These are phyloP conservation scores for Candida boidinii DNA, from an alignment of 805 yeast species.

Conservation along the genomic window DNA sequence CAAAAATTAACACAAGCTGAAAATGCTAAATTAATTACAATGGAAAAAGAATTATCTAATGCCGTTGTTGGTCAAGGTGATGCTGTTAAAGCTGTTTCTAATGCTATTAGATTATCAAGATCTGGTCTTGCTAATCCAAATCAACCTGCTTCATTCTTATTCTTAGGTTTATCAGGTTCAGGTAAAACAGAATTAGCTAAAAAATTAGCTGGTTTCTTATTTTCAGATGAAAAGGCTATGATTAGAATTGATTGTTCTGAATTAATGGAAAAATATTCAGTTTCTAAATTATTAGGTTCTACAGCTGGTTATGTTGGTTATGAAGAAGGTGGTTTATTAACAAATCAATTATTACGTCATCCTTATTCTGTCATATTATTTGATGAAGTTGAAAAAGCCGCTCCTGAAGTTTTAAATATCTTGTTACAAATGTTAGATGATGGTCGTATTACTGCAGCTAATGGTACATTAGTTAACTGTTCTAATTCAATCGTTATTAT, in stretches of 20 bases:
- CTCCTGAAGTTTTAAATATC: slow-evolving; percentile 93
- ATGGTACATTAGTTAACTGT: slow-evolving; percentile 89
- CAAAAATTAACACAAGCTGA: slow-evolving; percentile 92
- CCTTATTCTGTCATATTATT: slow-evolving; percentile 95
- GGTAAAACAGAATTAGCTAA: slow-evolving; percentile 98
- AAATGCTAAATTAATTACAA: slow-evolving; percentile 83
- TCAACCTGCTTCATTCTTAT: slow-evolving; percentile 92
- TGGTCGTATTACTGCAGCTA: slow-evolving; percentile 91
- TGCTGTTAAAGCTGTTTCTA: slow-evolving; percentile 93
- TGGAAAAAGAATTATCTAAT: slow-evolving; percentile 79
- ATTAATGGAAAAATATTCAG: slow-evolving; percentile 89
- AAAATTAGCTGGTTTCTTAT: slow-evolving; percentile 91
- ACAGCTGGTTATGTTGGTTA: slow-evolving; percentile 97
- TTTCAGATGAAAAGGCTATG: slow-evolving; percentile 95
- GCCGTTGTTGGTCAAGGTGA: slow-evolving; percentile 93
- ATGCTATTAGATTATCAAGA: slow-evolving; percentile 86
- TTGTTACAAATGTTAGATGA: slow-evolving; percentile 90
- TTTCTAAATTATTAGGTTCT: slow-evolving; percentile 90
- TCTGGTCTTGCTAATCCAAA: slow-evolving; percentile 95
- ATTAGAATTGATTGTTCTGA: slow-evolving; percentile 97
- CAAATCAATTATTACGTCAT: slow-evolving; percentile 82
- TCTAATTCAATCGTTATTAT: slow-evolving; percentile 87
- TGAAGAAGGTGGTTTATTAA: slow-evolving; percentile 94
- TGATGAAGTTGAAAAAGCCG: slow-evolving; percentile 98
- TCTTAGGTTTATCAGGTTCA: slow-evolving; percentile 92